These are phyloP conservation scores for Colletotrichum ledebouriae DNA, from an alignment of 2,329 filamentous ascomycete species.

Conservation along the genomic window DNA sequence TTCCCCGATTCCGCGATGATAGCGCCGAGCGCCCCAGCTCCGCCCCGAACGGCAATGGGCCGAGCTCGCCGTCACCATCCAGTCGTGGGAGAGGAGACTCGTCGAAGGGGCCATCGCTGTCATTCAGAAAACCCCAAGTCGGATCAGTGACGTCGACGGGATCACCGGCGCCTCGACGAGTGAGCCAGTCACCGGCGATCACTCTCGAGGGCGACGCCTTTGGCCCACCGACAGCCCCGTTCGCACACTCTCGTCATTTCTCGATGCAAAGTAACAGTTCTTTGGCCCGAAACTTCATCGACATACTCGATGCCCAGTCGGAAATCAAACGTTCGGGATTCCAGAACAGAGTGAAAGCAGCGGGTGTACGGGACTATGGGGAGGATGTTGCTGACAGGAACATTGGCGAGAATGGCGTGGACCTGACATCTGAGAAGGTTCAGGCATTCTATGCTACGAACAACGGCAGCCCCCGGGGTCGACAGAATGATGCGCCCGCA, in stretches of 20 bases:
- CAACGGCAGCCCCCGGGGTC: conserved; percentile 22
- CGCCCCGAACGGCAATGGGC: conserved; percentile 47
- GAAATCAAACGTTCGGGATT: conserved; percentile 65
- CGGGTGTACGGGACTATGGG: conserved; percentile 68
- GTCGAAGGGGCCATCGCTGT: conserved; percentile 40
- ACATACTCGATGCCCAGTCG: conserved; percentile 71
- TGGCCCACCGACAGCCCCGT: conserved; percentile 44
- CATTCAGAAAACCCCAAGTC: conserved; percentile 39
- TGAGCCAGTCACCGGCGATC: conserved; percentile 7
- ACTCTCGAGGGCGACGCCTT: conserved; percentile 28
- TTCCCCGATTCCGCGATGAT: conserved; percentile 49
- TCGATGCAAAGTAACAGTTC: conserved; percentile 52
- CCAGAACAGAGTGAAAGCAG: conserved; percentile 60
- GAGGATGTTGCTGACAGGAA: conserved; percentile 77
- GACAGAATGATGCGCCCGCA: conserved; percentile 42
- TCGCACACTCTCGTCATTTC: conserved; percentile 47
- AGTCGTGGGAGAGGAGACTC: conserved; percentile 41
- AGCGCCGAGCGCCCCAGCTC: conserved; percentile 54
- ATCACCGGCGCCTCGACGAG: conserved; percentile 22
- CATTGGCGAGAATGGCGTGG: conserved; percentile 54
- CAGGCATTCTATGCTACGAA: conserved; percentile 53
- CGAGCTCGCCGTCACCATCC: conserved; percentile 15
- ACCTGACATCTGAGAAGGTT: conserved; percentile 52
- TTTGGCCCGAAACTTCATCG: conserved; percentile 56
- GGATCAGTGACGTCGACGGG: conserved; percentile 29